phyloP scores from a whole-genome alignment of 495 filamentous ascomycete genomes.

The Talaromyces liani region DNA sequence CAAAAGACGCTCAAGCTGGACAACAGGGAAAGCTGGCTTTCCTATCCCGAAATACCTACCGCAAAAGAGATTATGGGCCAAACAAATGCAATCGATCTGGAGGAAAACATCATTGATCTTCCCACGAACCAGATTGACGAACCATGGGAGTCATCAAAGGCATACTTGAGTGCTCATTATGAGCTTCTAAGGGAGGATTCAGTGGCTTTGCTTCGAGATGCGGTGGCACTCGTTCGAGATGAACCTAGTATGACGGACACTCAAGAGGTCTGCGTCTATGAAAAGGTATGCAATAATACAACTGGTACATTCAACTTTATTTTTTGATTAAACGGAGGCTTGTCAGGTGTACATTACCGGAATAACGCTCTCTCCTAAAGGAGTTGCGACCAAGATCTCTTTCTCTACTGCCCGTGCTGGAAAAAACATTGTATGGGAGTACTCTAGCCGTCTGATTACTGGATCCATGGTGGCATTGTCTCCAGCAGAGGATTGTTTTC shows the following conservation, averaged over 20 bases:
- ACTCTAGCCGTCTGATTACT: slow-evolving; percentile 62
- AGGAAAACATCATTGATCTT: slow-evolving; percentile 23
- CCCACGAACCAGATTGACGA: slow-evolving; percentile 30
- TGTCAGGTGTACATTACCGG: slow-evolving; percentile 58
- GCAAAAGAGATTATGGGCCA: slow-evolving; percentile 34
- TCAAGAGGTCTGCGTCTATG: slow-evolving; percentile 59
- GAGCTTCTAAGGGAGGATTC: slow-evolving; percentile 59
- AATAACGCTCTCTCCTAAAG: slow-evolving; percentile 52
- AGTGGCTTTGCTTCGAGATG: slow-evolving; percentile 50
- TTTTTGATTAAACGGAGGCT: not conserved
- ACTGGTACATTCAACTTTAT: slow-evolving; percentile 1
- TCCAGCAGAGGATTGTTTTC: slow-evolving; percentile 55
- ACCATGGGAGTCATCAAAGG: slow-evolving; percentile 40
- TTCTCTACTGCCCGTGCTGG: slow-evolving; percentile 63
- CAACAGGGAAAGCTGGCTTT: slow-evolving; percentile 25
- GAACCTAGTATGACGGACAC: slow-evolving; percentile 44
- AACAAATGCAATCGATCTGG: slow-evolving; percentile 11
- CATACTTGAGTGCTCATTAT: slow-evolving; percentile 59
- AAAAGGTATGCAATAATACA: slow-evolving; percentile 44
- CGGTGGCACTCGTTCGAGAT: slow-evolving; percentile 40
- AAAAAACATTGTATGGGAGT: slow-evolving; percentile 68
- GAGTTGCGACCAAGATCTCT: slow-evolving; percentile 57
- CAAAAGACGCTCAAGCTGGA: slow-evolving; percentile 9
- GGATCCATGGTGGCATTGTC: slow-evolving; percentile 68
- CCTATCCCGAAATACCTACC: slow-evolving; percentile 38